A percentile compares a stretch with the other conserved stretches of the same genome.
phyloP scores from a whole-genome alignment of 179 eudicot genomes.

The Corrigiola litoralis region DNA sequence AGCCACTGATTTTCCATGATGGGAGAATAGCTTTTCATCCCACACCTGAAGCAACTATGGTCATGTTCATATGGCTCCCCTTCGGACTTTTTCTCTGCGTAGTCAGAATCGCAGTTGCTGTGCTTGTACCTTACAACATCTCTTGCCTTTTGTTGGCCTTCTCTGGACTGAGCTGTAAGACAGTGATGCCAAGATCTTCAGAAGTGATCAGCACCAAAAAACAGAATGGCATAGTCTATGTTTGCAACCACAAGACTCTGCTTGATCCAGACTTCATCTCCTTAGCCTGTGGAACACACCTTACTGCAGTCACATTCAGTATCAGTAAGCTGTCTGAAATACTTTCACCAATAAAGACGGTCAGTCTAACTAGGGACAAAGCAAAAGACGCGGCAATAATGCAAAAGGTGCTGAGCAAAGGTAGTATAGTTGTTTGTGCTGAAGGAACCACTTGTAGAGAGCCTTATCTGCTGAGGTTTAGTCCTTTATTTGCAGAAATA shows the following conservation, averaged over 20 bases:
- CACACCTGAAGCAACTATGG: conserved; percentile 59
- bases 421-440: conserved; percentile 82
- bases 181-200: too few relatives aligned
- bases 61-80: conserved; percentile 87
- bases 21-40: conserved; percentile 88
- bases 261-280: conserved; percentile 77
- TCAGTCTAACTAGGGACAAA: conserved; percentile 63
- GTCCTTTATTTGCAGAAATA: conserved; percentile 79
- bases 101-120: conserved; percentile 52
- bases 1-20: conserved; percentile 82
- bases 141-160: too few relatives aligned
- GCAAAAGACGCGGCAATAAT: conserved; percentile 51
- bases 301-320: conserved; percentile 86
- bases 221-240: conserved; percentile 62
- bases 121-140: conserved; percentile 47
- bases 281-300: conserved; percentile 43
- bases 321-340: conserved; percentile 77
- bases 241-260: conserved; percentile 79
- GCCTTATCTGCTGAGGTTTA: conserved; percentile 77
- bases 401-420: conserved; percentile 55
- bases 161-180: too few relatives aligned
- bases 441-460: conserved; percentile 96
- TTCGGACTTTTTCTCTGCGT: conserved; percentile 47
- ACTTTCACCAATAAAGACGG: conserved; percentile 65
- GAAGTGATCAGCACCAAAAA: too few relatives aligned